A percentile compares a stretch with the other conserved stretches of the same genome.
Evolutionary conservation across 805 yeast species (phyloP).

Genomic region (Lipomyces chichibuensis): DNA sequence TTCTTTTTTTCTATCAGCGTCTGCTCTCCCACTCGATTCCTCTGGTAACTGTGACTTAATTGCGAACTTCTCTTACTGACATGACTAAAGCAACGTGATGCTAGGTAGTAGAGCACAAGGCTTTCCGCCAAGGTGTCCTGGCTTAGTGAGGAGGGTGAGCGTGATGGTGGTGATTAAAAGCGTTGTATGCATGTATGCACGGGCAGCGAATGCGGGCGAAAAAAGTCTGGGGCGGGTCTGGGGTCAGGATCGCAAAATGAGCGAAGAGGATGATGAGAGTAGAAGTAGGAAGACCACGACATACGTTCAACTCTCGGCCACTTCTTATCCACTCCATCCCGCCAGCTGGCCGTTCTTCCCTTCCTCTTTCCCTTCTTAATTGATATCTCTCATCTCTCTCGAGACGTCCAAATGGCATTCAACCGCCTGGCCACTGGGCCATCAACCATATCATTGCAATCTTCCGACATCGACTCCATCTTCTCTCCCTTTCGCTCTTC

Average conservation of each 20-base stretch:
- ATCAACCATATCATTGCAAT: constrained; percentile 15
- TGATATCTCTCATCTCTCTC: not conserved
- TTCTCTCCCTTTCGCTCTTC: not conserved
- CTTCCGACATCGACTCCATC: constrained; percentile 13
- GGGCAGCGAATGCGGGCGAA: not conserved
- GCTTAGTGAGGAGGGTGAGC: not conserved
- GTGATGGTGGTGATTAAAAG: too few species aligned
- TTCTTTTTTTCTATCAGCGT: too few species aligned
- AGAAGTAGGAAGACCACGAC: too few species aligned
- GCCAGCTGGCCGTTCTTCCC: not conserved
- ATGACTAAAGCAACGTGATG: not conserved
- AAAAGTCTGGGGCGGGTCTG: not conserved
- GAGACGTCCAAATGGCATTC: constrained; percentile 16
- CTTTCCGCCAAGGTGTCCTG: not conserved
- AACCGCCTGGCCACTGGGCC: constrained; percentile 15
- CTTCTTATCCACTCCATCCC: not conserved
- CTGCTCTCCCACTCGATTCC: too few species aligned
- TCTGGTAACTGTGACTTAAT: too few species aligned
- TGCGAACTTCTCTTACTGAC: too few species aligned
- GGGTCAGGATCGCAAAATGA: too few species aligned
- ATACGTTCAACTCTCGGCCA: not conserved
- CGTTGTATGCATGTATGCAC: not conserved
- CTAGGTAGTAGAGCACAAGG: too few species aligned
- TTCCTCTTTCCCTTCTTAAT: not conserved
- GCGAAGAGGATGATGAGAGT: too few species aligned